Evolutionary conservation across 2,329 filamentous ascomycete species (phyloP), one percentile per base, ranked within the genome.

Genomic region (Lecanoromycetidae sp.): DNA sequence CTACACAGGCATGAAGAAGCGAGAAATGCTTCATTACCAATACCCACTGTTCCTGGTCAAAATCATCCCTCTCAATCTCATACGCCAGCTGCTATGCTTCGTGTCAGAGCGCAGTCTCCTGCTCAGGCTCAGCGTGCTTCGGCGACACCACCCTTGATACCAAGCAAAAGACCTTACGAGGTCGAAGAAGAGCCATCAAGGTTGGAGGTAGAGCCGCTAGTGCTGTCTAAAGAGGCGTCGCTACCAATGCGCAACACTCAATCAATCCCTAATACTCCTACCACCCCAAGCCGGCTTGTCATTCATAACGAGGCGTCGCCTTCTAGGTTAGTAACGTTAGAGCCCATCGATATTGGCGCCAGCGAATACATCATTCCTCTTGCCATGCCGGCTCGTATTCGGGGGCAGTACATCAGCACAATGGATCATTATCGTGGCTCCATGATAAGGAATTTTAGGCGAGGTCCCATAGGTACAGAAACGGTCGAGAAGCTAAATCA

Each of bases 321-420:
- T 6, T 15, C 38, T 20, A 32, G 41, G 32, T 33, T 32, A 35
- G 44, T 34, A 10, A 50, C 41, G 5, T 30, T 54, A 15, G 35
- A 46, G 19, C 29, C 35, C 12, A 40, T 26, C 5, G 37, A 44
- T n/a, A 38, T 55, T 5, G 39, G 42, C n/a, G 36, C 44, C 19
- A 51, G 42, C 39, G 53, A 55, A 17, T 48, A 49, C 20, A 36
- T 48, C 8, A 40, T 55, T 19, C 43, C 51, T 38, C 38, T 55
- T n/a, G 25, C 49, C 3, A 49, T 55, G 48, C 46, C 47, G n/a
- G 25, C 40, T 5, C 45, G 53, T 7, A 52, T 55, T 20, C 32
- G 40, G 19, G 40, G 53, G 13, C 51, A 55, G 32, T 55, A 55
- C 40, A 47, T 46, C 27, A 32, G 40, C 12, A 52, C 45, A 8